These are phyloP conservation scores for Phytophthora multivora DNA, from an alignment of 352 stramenopile genomes.

Conservation along the genomic window DNA sequence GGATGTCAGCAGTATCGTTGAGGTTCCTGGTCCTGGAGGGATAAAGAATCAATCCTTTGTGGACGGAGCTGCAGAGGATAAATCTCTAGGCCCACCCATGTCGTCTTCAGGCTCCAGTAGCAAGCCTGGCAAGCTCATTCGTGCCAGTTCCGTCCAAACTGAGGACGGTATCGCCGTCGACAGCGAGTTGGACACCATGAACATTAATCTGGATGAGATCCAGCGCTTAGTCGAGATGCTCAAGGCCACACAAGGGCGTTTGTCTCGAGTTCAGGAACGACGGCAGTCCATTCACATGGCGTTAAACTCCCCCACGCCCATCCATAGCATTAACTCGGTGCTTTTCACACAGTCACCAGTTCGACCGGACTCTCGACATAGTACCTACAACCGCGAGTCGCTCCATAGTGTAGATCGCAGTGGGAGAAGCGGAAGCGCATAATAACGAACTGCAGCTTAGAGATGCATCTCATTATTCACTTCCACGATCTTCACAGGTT, in stretches of 20 bases:
- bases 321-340: constrained; percentile 22
- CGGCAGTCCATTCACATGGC: constrained; percentile 48
- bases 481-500: no score
- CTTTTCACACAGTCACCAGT: constrained; percentile 23
- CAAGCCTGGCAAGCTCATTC: constrained; percentile 29
- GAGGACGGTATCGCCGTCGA: constrained; percentile 48
- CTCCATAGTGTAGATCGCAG: constrained; percentile 17
- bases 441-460: not conserved
- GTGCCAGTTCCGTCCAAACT: constrained; percentile 45
- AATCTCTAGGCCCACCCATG: not conserved
- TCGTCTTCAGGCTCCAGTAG: constrained; percentile 22
- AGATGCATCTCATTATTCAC: no score
- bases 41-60: constrained; percentile 46
- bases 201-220: constrained; percentile 47
- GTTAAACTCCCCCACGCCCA: constrained; percentile 23
- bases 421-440: constrained; percentile 9
- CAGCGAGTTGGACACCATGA: constrained; percentile 56
- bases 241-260: constrained; percentile 39
- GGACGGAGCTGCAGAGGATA: constrained; percentile 30
- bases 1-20: constrained; percentile 57
- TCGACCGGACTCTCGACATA: constrained; percentile 14
- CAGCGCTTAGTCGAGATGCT: constrained; percentile 46
- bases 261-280: constrained; percentile 48
- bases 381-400: constrained; percentile 17
- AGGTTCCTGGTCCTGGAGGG: constrained; percentile 32